Evolutionary conservation across 345 rosid species (phyloP).

Genomic region (Acer negundo): DNA sequence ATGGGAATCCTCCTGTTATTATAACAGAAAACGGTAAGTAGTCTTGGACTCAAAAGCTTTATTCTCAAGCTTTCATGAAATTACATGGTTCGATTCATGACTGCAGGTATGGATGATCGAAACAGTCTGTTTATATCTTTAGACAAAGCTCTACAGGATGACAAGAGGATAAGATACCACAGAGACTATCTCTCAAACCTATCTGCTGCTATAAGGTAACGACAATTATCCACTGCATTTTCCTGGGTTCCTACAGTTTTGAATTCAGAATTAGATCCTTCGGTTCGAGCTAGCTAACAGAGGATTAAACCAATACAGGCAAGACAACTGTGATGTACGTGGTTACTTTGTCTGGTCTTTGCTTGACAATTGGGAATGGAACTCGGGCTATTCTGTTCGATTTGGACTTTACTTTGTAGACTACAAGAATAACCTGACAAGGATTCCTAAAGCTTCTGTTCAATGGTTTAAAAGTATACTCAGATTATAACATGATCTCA

Average conservation of each 20-base stretch:
- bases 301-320: slow-evolving; percentile 39
- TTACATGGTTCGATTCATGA: slow-evolving; percentile 11
- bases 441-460: slow-evolving; percentile 81
- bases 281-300: neutral
- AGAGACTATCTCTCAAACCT: slow-evolving; percentile 83
- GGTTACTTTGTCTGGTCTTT: slow-evolving; percentile 88
- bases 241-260: neutral
- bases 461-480: slow-evolving; percentile 71
- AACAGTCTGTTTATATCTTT: slow-evolving; percentile 53
- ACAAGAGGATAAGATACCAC: slow-evolving; percentile 78
- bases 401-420: slow-evolving; percentile 86
- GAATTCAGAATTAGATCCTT: neutral
- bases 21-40: slow-evolving; percentile 80
- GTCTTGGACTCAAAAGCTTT: neutral
- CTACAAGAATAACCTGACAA: slow-evolving; percentile 72
- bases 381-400: slow-evolving; percentile 82
- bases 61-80: neutral
- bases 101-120: slow-evolving; percentile 81
- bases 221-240: neutral
- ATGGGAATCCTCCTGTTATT: slow-evolving; percentile 71
- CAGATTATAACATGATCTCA: slow-evolving; percentile 23
- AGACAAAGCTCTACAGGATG: slow-evolving; percentile 72
- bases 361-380: slow-evolving; percentile 99
- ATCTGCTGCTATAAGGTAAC: slow-evolving; percentile 83
- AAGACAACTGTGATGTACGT: slow-evolving; percentile 57